Percentiles rank a stretch among this genome's conserved stretches.
These are phyloP conservation scores for Malassezia caprae DNA, from an alignment of 1,284 basidiomycete species.

Conservation along the genomic window DNA sequence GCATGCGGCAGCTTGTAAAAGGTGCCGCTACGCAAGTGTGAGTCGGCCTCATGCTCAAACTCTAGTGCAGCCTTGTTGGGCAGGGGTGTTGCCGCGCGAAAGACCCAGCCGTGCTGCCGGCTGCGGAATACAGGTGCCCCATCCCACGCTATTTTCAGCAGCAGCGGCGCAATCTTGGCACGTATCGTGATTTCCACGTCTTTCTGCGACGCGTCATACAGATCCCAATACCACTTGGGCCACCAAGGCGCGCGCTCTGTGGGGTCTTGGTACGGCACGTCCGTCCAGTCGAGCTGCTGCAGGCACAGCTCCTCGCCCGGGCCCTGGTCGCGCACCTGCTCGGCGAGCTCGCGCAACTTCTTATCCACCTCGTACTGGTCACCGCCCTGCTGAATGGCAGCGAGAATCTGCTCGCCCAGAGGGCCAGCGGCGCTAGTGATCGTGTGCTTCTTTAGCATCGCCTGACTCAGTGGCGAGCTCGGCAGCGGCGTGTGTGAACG, in stretches of 20 bases:
- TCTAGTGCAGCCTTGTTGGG: not conserved
- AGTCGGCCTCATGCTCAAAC: not conserved
- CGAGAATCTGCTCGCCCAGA: conserved; percentile 13
- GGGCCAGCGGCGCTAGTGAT: conserved; percentile 15
- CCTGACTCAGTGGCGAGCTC: conserved; percentile 22
- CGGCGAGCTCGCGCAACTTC: conserved; percentile 22
- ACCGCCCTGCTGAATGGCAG: conserved; percentile 1
- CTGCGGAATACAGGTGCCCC: conserved; percentile 77
- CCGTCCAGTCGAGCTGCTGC: conserved; percentile 31
- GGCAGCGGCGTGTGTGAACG: conserved; percentile 10
- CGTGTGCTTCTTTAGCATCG: conserved; percentile 20
- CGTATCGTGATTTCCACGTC: conserved; percentile 73
- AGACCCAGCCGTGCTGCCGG: conserved; percentile 82
- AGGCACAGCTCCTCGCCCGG: conserved; percentile 21
- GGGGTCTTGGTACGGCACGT: conserved; percentile 19
- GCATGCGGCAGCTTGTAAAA: conserved; percentile 86
- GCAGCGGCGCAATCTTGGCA: conserved; percentile 69
- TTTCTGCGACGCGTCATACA: conserved; percentile 51
- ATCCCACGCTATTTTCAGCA: conserved; percentile 78
- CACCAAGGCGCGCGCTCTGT: conserved; percentile 46
- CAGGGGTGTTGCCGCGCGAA: conserved; percentile 32
- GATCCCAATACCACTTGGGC: conserved; percentile 97
- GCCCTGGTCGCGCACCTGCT: conserved; percentile 10
- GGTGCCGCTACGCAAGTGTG: conserved; percentile 9
- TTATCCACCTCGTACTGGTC: conserved; percentile 6